These are phyloP conservation scores for Silene uniflora DNA, from an alignment of 148 eudicot species.

Conservation along the genomic window DNA sequence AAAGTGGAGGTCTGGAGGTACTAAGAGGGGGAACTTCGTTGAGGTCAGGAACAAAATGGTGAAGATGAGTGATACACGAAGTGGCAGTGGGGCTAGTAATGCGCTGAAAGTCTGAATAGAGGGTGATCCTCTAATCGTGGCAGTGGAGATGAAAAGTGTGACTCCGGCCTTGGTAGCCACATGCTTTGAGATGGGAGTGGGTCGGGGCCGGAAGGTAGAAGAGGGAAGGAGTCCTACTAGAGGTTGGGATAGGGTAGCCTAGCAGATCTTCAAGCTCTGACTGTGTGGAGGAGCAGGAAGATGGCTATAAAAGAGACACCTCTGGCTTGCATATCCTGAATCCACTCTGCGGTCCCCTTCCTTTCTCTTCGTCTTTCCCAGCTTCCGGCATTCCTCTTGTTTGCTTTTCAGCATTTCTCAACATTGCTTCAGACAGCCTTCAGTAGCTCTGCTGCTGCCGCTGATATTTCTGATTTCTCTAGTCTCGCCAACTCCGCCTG, in stretches of 20 bases:
- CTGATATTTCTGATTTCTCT: slow-evolving; percentile 2
- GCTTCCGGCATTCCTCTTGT: slow-evolving; percentile 21
- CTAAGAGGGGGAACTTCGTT: slow-evolving; percentile 33
- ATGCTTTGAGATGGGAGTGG: slow-evolving; percentile 43
- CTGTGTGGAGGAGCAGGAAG: slow-evolving; percentile 33
- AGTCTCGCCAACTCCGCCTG: slow-evolving; percentile 44
- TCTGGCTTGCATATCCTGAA: slow-evolving; percentile 90
- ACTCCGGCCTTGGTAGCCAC: slow-evolving; percentile 46
- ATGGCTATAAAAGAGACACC: slow-evolving; percentile 82
- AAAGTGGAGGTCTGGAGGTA: no score
- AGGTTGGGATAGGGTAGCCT: slow-evolving; percentile 66
- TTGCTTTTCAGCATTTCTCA: slow-evolving; percentile 23
- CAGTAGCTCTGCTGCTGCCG: neutral
- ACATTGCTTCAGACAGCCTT: no score
- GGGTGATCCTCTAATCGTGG: slow-evolving; percentile 29
- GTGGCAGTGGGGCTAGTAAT: slow-evolving; percentile 22
- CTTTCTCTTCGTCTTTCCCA: slow-evolving; percentile 35
- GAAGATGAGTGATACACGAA: slow-evolving; percentile 11
- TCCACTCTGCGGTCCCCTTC: slow-evolving; percentile 68
- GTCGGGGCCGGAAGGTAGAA: slow-evolving; percentile 20
- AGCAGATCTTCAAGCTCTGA: slow-evolving; percentile 49
- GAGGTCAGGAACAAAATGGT: slow-evolving; percentile 33
- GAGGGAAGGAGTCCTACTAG: slow-evolving; percentile 24
- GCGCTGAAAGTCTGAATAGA: slow-evolving; percentile 30
- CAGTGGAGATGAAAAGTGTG: slow-evolving; percentile 20